A percentile compares a stretch with the other conserved stretches of the same genome.
Conservation (phyloP, 2,329 filamentous ascomycete species). For the Hypocreales sp. region DNA sequence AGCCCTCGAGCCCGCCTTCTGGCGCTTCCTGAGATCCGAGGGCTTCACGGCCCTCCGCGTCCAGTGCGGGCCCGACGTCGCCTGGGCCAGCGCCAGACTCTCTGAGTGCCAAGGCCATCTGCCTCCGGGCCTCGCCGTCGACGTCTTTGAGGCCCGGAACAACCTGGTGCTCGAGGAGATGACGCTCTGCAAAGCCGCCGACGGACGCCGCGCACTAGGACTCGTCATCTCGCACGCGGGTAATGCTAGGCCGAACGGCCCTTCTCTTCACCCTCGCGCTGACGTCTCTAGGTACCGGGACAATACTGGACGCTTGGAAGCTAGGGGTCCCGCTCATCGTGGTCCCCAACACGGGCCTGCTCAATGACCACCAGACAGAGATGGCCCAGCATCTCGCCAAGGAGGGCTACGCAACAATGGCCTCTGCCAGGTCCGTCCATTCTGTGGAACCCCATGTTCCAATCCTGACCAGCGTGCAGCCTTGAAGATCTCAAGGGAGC, state of each 20-base stretch:
- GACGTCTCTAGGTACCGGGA: constrained; percentile 58
- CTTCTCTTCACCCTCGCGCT: no score
- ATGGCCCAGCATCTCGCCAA: constrained; percentile 61
- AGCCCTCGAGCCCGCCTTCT: constrained; percentile 45
- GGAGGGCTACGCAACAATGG: constrained; percentile 64
- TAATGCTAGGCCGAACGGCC: no score
- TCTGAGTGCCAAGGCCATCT: constrained; percentile 7
- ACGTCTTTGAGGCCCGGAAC: constrained; percentile 16
- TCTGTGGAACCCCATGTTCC: background rate
- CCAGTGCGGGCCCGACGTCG: constrained; percentile 62
- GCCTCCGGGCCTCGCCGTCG: constrained; percentile 10
- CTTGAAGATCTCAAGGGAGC: constrained; percentile 17
- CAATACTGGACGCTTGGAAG: constrained; percentile 70
- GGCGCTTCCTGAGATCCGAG: constrained; percentile 38
- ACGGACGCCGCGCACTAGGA: constrained; percentile 40
- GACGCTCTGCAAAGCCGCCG: constrained; percentile 29
- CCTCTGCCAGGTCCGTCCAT: constrained; percentile 42
- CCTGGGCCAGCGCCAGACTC: constrained; percentile 13
- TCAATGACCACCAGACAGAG: constrained; percentile 86
- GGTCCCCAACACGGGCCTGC: constrained; percentile 67
- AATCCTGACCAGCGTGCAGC: constrained; percentile 6
- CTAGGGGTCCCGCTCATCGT: constrained; percentile 66
- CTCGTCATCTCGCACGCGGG: constrained; percentile 83
- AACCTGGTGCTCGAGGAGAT: constrained; percentile 32
- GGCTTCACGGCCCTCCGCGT: constrained; percentile 59